phyloP scores from a whole-genome alignment of 306 rosid species.

The Spatholobus suberectus region DNA sequence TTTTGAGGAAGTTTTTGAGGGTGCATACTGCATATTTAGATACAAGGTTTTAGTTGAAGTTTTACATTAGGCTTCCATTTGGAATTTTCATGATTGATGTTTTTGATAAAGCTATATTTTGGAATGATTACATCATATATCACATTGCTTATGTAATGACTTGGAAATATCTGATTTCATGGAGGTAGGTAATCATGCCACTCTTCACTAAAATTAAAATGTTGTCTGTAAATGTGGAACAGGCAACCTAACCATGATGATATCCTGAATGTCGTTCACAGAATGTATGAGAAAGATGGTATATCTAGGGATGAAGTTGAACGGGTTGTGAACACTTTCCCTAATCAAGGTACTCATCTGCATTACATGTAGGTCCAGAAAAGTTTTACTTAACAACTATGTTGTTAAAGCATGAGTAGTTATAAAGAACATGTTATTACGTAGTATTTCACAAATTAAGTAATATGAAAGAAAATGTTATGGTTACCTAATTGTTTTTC shows the following conservation, averaged over 20 bases:
- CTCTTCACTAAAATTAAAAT: constrained; percentile 48
- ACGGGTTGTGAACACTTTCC: constrained; percentile 73
- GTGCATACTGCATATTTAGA: constrained; percentile 3
- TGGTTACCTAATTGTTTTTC: constrained; percentile 10
- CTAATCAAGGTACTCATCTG: constrained; percentile 78
- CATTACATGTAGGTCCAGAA: constrained; percentile 14
- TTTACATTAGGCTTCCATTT: constrained; percentile 18
- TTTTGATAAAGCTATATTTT: constrained; percentile 17
- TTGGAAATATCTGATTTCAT: constrained; percentile 28
- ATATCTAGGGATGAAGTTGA: constrained; percentile 76
- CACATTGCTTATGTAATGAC: constrained; percentile 20
- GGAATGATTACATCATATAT: constrained; percentile 21
- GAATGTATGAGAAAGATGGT: constrained; percentile 93
- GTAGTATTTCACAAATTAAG: not conserved
- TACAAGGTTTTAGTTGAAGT: constrained; percentile 25
- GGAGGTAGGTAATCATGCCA: constrained; percentile 24
- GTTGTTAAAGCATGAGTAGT: constrained; percentile 2
- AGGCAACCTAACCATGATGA: constrained; percentile 96
- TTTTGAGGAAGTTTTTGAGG: constrained; percentile 4
- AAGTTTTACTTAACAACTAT: constrained; percentile 10
- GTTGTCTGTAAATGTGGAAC: constrained; percentile 53
- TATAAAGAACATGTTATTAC: constrained; percentile 21
- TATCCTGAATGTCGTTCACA: constrained; percentile 81
- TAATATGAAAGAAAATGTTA: not conserved
- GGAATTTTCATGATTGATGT: constrained; percentile 32